phyloP scores from a whole-genome alignment of 257 asterid genomes.

The Coffea eugenioides region DNA sequence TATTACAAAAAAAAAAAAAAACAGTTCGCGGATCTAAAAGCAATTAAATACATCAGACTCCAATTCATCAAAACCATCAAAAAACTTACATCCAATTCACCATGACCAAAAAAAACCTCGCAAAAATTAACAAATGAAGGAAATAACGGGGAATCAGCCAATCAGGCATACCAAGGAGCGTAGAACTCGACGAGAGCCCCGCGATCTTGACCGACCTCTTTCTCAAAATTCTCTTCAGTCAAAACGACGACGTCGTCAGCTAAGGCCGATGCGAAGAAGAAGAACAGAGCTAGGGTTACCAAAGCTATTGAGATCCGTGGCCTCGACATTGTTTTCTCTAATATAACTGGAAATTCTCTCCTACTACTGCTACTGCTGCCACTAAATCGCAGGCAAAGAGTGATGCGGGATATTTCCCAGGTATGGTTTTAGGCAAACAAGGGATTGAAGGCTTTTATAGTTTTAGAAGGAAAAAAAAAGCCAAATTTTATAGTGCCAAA shows the following conservation, averaged over 20 bases:
- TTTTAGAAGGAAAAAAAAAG: not conserved
- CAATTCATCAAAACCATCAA: too few species aligned
- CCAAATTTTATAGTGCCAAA: too few species aligned
- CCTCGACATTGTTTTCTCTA: conserved; percentile 35
- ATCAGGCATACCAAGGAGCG: conserved; percentile 67
- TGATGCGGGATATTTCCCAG: too few species aligned
- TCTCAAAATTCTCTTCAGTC: conserved; percentile 81
- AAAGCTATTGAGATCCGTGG: conserved; percentile 37
- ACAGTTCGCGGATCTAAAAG: conserved; percentile 5
- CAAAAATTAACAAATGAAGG: not conserved
- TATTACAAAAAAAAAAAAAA: not conserved
- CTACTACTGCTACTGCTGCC: too few species aligned
- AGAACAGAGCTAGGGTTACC: conserved; percentile 35
- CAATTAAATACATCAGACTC: not conserved
- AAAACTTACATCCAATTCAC: not conserved
- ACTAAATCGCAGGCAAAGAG: too few species aligned
- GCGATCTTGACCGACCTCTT: conserved; percentile 87
- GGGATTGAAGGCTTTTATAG: too few species aligned
- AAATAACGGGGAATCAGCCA: not conserved
- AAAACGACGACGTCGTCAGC: conserved; percentile 75
- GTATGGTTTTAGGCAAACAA: too few species aligned
- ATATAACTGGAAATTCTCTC: too few species aligned
- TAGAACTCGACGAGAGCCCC: conserved; percentile 90
- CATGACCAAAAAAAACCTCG: not conserved
- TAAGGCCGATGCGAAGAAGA: conserved; percentile 39